Evolutionary conservation across 805 yeast species (phyloP), one percentile per base, ranked within the genome.

Genomic region (Saccharomycopsis sp.): DNA sequence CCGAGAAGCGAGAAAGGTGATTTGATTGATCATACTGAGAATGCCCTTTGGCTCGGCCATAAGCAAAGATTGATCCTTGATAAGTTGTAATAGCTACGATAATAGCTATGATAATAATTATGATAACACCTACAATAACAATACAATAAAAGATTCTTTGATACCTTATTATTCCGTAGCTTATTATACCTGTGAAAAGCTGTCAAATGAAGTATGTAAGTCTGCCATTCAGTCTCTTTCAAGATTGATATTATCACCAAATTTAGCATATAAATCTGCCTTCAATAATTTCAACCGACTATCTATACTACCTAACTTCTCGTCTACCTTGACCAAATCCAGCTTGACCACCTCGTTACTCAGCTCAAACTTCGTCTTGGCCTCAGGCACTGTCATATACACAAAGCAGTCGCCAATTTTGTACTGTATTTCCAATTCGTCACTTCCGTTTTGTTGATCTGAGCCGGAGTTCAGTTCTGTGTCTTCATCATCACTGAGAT

Each of bases 181-280:
- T n/a, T n/a, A n/a, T n/a, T n/a, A n/a, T n/a, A n/a, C n/a, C n/a
- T n/a, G n/a, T n/a, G n/a, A n/a, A n/a, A n/a, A n/a, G n/a, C n/a
- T n/a, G n/a, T n/a, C n/a, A n/a, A n/a, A n/a, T n/a, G n/a, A n/a
- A n/a, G n/a, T n/a, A n/a, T n/a, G n/a, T 29, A 29, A 29, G 38
- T 5, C 38, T 29, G 38, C 5, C 38, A 29, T 29, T 29, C 38
- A 62, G 15, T 61, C 63, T 63, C 84, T 77, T 69, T 93, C 99
- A 53, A 93, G 74, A 69, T 92, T 92, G 68, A 93, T 94, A 59
- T 89, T 84, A 65, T 81, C 82, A 24, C 98, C 99, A 68, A 93
- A 94, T 70, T 88, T 90, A 17, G 89, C 89, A 67, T 93, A 94
- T 58, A 93, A 75, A n/a, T 76, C 78, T 38, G 81, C 79, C 73